Base-by-base conservation (phyloP, 345 rosid genomes). In the Noccaea caerulescens region DNA sequence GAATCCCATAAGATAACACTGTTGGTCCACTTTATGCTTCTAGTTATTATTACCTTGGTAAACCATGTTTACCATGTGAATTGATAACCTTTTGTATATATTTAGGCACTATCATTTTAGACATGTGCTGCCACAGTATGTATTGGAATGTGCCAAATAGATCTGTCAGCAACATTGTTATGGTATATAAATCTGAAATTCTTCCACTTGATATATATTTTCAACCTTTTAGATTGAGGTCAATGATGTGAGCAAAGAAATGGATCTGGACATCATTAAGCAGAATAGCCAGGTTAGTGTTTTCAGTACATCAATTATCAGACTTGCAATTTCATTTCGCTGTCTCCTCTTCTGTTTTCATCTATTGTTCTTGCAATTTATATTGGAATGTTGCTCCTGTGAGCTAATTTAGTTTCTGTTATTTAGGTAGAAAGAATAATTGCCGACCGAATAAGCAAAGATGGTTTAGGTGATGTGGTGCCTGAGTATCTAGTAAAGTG, bases 401-500 rank as follows among this genome's bases (percentile, higher is more conserved):
- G 70, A 32, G 68, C 58, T 72, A 71, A 63, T 55, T 69, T 57
- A 54, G 44, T 76, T 34, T 68, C 27, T 52, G 68, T 77, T 36
- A 71, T 79, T 57, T 73, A 95, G 99, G 99, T 90, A 63, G 99
- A 95, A 72, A 88, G 99, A 80, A 62, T 95, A 75, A 84, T 95
- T 74, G 74, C 92, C 46, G 98, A 95, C 81, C 84, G 97, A 69
- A 87, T 95, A 51, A 73, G 83, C 80, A 90, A 85, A 71, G 98
- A 90, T 76, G 73, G 76, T 69, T 81, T 69, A 63, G 96, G 83
- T 53, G 83, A 85, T 75, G 85, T 92, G 67, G 85, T 88, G 75
- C 91, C 92, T 4, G 99, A 92, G 84, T 95, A 95, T 77, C 77
- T 95, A 57, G 98, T 95, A 74, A 95, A 95, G 84, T 95, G 99